Base-by-base conservation (phyloP, 495 filamentous ascomycete species). In the Elaphomyces granulatus region DNA sequence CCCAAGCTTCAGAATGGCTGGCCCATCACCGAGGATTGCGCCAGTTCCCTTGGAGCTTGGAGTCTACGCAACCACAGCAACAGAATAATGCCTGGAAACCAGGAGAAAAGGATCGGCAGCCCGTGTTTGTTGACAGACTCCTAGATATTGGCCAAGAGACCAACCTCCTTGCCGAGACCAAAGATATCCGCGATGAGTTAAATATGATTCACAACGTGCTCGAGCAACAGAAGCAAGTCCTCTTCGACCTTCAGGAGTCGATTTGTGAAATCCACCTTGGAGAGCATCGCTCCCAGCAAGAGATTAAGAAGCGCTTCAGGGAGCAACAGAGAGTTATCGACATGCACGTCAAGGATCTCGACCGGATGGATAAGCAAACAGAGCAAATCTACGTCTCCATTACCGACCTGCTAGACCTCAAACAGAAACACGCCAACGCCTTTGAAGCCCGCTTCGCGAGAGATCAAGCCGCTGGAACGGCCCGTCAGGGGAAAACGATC, bases 131-230 rank as follows among this genome's bases (percentile, higher is more conserved):
- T 28, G 77, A 83, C 49, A 68, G 70, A 23, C 61, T 83, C 2
- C 64, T 81, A 3, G 76, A 83, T 34, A 81, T 83, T 35, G 76
- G 74, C 30, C 62, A 69, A 28, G 79, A 83, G 53, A 81, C 76
- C 2, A 70, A 74, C 40, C 61, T 81, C 0, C 60, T 82, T 0
- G 64, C 72, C 3, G 78, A 83, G 43, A 71, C 72, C 8, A 83
- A 82, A 51, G 79, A 83, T 49, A 81, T 83, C 43, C 67, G 74
- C 4, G 78, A 81, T 43, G 78, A 83, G 48, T 63, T 83, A n/a
- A 75, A 76, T 53, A 83, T 83, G 66, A 78, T 83, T 39, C 52
- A 56, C 15, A 74, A 70, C 8, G 70, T 83, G 0, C 56, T 80
- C 1, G 64, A 75, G 8, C 64, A 78, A 35, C 79, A 83, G 42